Base-by-base conservation (phyloP, 2,329 filamentous ascomycete genomes). In the Colletotrichum godetiae region DNA sequence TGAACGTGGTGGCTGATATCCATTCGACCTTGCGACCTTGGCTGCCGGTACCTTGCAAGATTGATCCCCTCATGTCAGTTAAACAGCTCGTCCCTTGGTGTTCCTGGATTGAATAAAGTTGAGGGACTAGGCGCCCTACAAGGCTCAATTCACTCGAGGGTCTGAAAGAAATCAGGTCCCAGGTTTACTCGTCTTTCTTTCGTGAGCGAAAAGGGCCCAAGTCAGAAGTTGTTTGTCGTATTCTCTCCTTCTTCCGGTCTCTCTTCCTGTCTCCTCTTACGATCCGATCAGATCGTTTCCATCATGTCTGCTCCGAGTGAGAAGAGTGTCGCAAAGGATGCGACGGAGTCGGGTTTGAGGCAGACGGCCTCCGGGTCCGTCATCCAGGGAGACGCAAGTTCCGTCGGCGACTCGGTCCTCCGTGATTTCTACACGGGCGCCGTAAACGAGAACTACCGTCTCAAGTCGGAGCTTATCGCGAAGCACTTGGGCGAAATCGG, bases 401-500 rank as follows among this genome's bases (percentile, higher is more conserved):
- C 70, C 5, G 67, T 61, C 8, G 78, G 81, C 53, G 81, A 84
- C 63, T 61, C 75, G 0, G 76, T 78, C 13, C 74, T 79, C 56
- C 77, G 77, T 35, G 78, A 81, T 12, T 85, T 86, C 75, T 86
- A 86, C 69, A 82, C 82, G 10, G 74, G 67, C 42, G 75, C 79
- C 6, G 76, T 81, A 24, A 77, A 75, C 27, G 78, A 81, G 33
- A 69, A 76, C 13, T 82, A 81, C 65, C 79, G 79, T 1, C 69
- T 81, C 42, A 82, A 82, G 72, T 82, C 80, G 27, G 80, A 81
- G 71, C 70, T 82, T 31, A 75, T 82, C 37, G 75, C 79, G 8
- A 68, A 78, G 24, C 78, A 80, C 22, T 52, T 82, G 53, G 67
- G 73, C 13, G 75, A 78, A 13, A 81, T 81, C 69, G 80, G 80